phyloP scores from a whole-genome alignment of 2,329 filamentous ascomycete genomes.

The Pseudofabraea citricarpa region DNA sequence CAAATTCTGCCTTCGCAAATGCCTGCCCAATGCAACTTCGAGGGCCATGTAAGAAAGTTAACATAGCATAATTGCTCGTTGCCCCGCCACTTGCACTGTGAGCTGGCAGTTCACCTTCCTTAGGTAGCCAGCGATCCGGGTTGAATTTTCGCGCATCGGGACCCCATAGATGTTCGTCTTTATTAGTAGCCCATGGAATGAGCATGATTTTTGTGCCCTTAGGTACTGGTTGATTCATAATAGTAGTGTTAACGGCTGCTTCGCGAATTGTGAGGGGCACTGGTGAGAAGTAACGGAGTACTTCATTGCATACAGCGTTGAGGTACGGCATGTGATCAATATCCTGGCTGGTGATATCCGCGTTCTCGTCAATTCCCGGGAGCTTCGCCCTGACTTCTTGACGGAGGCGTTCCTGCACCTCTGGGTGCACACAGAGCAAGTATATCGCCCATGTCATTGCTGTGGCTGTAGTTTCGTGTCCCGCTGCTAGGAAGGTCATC shows the following conservation, averaged over 20 bases:
- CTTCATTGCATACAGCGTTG: conserved; percentile 70
- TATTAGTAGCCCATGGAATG: conserved; percentile 55
- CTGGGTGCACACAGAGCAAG: conserved; percentile 59
- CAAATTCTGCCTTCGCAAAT: conserved; percentile 79
- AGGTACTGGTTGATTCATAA: conserved; percentile 59
- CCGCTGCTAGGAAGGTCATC: conserved; percentile 84
- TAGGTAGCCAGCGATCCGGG: conserved; percentile 67
- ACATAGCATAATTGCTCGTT: conserved; percentile 66
- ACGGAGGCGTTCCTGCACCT: conserved; percentile 62
- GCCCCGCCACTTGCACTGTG: conserved; percentile 57
- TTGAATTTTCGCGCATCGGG: conserved; percentile 67
- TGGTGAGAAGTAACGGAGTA: conserved; percentile 65
- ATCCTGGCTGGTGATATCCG: conserved; percentile 45
- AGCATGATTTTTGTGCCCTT: conserved; percentile 64
- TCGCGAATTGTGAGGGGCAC: conserved; percentile 65
- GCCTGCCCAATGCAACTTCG: conserved; percentile 74
- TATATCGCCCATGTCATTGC: conserved; percentile 74
- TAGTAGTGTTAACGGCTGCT: conserved; percentile 54
- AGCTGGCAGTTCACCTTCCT: conserved; percentile 18
- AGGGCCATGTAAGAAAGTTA: conserved; percentile 81
- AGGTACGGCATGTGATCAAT: conserved; percentile 76
- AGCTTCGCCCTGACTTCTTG: conserved; percentile 60
- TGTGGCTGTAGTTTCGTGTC: conserved; percentile 74
- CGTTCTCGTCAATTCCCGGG: conserved; percentile 38
- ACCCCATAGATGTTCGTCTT: conserved; percentile 67